Evolutionary conservation across 345 rosid genomes (phyloP).

Genomic region (Brassica carinata): DNA sequence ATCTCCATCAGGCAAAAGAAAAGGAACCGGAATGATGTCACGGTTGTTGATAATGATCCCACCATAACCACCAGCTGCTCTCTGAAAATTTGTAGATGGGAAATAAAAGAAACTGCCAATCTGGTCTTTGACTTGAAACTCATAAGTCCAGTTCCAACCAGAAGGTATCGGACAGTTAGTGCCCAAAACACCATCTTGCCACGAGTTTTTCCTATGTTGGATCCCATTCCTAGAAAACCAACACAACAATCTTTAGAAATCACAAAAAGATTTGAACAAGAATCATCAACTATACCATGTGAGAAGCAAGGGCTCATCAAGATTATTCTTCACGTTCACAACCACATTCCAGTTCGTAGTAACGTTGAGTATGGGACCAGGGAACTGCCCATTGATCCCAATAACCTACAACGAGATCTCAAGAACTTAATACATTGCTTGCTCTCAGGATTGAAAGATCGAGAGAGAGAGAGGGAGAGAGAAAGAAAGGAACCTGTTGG

Average conservation of each 20-base stretch:
- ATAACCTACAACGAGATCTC: conserved; percentile 52
- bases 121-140: conserved; percentile 87
- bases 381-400: conserved; percentile 69
- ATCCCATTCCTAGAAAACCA: conserved; percentile 60
- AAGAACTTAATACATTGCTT: not conserved
- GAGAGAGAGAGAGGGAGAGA: not conserved
- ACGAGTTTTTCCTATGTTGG: conserved; percentile 78
- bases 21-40: conserved; percentile 68
- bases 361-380: conserved; percentile 72
- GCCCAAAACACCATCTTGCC: conserved; percentile 93
- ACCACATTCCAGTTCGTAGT: conserved; percentile 78
- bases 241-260: not conserved
- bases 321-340: conserved; percentile 68
- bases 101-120: conserved; percentile 86
- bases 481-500: conserved; percentile 56
- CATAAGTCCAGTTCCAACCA: conserved; percentile 85
- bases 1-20: conserved; percentile 71
- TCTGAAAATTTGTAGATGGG: conserved; percentile 66
- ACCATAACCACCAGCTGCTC: conserved; percentile 82
- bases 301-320: conserved; percentile 71
- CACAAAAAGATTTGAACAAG: not conserved
- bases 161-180: conserved; percentile 88
- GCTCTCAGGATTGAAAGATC: not conserved
- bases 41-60: conserved; percentile 74
- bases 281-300: conserved; percentile 56